Evolutionary conservation across 179 eudicot species (phyloP).

Genomic region (Nepenthes alata): DNA sequence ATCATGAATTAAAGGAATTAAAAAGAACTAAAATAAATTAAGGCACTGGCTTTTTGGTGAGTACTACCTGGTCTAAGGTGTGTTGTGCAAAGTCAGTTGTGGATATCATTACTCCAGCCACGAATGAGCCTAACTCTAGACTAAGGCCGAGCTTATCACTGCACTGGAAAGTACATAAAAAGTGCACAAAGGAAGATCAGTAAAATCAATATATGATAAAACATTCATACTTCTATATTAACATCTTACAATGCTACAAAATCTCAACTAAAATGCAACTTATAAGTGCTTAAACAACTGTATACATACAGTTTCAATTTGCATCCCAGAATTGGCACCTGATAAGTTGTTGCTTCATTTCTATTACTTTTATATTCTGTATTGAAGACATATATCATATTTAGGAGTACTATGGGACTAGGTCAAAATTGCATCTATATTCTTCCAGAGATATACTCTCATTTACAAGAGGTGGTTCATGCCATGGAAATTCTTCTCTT

Average conservation of each 20-base stretch:
- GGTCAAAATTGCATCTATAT: too few species aligned
- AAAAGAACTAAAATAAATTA: not conserved
- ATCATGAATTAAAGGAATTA: not conserved
- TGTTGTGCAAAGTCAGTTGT: slow-evolving; percentile 93
- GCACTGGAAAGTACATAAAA: slow-evolving; percentile 47
- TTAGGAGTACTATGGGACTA: too few species aligned
- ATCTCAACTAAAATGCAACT: too few species aligned
- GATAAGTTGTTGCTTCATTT: too few species aligned
- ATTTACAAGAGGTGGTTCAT: too few species aligned
- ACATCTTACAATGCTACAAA: not conserved
- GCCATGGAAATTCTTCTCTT: too few species aligned
- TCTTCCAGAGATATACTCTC: too few species aligned
- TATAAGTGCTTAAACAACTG: too few species aligned
- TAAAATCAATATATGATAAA: slow-evolving; percentile 1
- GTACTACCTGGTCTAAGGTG: slow-evolving; percentile 82
- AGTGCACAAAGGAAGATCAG: not conserved
- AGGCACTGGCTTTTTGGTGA: not conserved
- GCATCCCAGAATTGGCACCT: too few species aligned
- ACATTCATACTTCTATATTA: not conserved
- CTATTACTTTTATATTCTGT: too few species aligned
- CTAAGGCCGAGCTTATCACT: slow-evolving; percentile 97
- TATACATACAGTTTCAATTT: too few species aligned
- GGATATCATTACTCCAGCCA: slow-evolving; percentile 93
- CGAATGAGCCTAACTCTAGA: slow-evolving; percentile 95
- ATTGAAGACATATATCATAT: too few species aligned